Conservation (phyloP, 208 protist species). For the Porcisia deanei region DNA sequence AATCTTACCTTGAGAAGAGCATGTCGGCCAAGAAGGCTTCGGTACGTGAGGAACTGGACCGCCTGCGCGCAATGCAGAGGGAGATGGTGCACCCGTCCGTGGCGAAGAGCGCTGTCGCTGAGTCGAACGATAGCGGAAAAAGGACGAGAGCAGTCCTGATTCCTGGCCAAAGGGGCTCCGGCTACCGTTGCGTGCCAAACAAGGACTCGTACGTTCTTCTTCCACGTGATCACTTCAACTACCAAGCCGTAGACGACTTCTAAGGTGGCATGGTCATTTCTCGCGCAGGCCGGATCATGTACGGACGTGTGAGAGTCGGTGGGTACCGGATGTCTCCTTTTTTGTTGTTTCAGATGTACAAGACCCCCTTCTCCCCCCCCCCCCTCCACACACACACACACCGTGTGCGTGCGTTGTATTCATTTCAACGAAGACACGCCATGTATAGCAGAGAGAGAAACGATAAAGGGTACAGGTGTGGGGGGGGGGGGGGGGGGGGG, state of each 20-base stretch:
- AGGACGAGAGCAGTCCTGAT: constrained; percentile 34
- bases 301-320: not conserved
- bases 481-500: not conserved
- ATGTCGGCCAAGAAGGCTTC: not conserved
- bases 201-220: constrained; percentile 71
- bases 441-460: not conserved
- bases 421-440: not conserved
- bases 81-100: constrained; percentile 29
- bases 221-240: constrained; percentile 71
- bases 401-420: not conserved
- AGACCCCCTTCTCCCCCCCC: not conserved
- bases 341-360: constrained; percentile 1
- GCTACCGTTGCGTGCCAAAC: constrained; percentile 50
- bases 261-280: constrained; percentile 33
- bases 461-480: not conserved
- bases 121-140: not conserved
- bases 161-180: constrained; percentile 52
- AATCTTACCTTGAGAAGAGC: constrained; percentile 26
- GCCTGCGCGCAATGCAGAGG: constrained; percentile 50
- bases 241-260: constrained; percentile 52
- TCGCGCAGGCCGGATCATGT: not conserved
- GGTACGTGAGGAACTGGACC: constrained; percentile 54
- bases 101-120: constrained; percentile 5
- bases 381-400: too few species aligned
- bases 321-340: not conserved